Evolutionary conservation across 331 rosid genomes (phyloP).

Genomic region (Dryas integrifolia): DNA sequence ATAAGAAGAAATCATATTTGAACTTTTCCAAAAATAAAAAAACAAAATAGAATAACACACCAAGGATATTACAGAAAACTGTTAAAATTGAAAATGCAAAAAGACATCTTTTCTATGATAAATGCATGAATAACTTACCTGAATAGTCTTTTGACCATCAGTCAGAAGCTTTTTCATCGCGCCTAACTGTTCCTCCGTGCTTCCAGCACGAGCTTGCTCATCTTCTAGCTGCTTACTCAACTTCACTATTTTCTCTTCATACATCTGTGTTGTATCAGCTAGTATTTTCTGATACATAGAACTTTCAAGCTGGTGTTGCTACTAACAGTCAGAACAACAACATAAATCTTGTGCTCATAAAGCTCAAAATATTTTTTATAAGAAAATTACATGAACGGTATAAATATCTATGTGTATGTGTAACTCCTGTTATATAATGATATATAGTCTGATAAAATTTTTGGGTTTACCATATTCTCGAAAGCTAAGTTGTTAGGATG

Average conservation of each 20-base stretch:
- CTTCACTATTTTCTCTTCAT: conserved; percentile 56
- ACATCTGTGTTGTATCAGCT: conserved; percentile 70
- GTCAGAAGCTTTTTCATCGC: conserved; percentile 30
- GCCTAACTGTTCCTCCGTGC: conserved; percentile 39
- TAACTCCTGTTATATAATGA: neutral
- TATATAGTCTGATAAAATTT: neutral
- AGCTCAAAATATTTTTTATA: neutral
- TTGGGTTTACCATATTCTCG: neutral
- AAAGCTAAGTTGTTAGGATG: neutral
- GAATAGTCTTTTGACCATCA: conserved; percentile 43
- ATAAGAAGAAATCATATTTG: neutral
- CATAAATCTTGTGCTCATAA: conserved; percentile 13
- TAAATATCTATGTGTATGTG: neutral
- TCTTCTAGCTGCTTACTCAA: conserved; percentile 46
- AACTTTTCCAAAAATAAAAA: neutral
- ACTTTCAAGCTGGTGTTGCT: conserved; percentile 63
- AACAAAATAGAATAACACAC: neutral
- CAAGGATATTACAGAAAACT: conserved; percentile 5
- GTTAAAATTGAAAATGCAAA: neutral
- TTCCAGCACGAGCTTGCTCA: conserved; percentile 33
- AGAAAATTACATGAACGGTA: neutral
- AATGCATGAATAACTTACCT: conserved; percentile 33
- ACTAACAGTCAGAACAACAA: conserved; percentile 39
- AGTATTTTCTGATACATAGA: conserved; percentile 50
- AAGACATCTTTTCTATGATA: neutral